Evolutionary conservation across 2,329 filamentous ascomycete species (phyloP).

Genomic region (Colletotrichum orchidophilum): DNA sequence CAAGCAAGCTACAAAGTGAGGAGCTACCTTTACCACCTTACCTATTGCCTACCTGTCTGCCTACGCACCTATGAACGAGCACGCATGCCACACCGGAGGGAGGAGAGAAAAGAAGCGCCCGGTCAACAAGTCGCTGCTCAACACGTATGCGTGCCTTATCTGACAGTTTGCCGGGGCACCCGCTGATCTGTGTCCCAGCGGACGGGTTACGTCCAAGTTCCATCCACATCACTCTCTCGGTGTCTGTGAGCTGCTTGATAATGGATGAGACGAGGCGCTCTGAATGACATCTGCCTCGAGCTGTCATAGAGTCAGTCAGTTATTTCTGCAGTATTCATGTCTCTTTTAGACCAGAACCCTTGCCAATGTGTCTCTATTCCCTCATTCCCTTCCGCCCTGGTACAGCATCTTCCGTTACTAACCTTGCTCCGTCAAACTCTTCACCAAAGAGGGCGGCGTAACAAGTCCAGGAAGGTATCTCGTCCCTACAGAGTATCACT

Average conservation of each 20-base stretch:
- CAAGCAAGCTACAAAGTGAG: not conserved
- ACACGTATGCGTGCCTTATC: conserved; percentile 29
- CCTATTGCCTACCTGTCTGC: too few relatives aligned
- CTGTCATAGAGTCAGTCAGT: not conserved
- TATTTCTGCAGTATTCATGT: not conserved
- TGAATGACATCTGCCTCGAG: not conserved
- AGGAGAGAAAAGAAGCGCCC: not conserved
- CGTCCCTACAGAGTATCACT: not conserved
- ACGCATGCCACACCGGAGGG: not conserved
- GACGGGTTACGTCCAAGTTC: not conserved
- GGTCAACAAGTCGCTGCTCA: conserved; percentile 14
- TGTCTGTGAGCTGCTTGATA: not conserved
- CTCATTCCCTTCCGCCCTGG: not conserved
- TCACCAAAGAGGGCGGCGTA: too few relatives aligned
- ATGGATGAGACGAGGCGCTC: not conserved
- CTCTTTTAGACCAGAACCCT: not conserved
- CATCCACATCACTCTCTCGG: not conserved
- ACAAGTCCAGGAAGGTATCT: too few relatives aligned
- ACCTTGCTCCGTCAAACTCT: not conserved
- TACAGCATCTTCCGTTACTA: not conserved
- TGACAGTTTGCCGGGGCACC: conserved; percentile 11
- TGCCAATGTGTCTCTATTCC: not conserved
- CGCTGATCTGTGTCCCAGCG: conserved; percentile 18
- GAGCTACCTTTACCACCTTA: too few relatives aligned
- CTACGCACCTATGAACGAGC: not conserved